These are phyloP conservation scores for Cordyceps fumosorosea DNA, from an alignment of 2,329 filamentous ascomycete species.

Conservation along the genomic window DNA sequence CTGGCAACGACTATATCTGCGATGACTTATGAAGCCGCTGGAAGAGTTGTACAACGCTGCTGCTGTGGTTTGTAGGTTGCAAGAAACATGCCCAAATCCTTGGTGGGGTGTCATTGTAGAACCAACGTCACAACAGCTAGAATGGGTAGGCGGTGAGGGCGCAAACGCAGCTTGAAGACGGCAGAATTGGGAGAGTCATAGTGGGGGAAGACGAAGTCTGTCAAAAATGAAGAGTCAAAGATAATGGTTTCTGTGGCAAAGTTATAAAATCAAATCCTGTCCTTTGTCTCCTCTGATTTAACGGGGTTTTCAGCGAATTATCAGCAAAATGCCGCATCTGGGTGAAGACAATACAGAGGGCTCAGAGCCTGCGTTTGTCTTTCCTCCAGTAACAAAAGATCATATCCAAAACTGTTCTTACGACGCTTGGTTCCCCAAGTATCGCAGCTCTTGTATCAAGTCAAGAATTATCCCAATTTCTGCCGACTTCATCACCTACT, in stretches of 20 bases:
- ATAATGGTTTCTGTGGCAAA: neutral
- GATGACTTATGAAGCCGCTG: neutral
- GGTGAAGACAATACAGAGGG: neutral
- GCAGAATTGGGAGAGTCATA: conserved; percentile 12
- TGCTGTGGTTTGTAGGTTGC: neutral
- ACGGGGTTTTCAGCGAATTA: neutral
- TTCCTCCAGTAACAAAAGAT: conserved; percentile 75
- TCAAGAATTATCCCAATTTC: conserved; percentile 77
- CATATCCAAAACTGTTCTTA: conserved; percentile 95
- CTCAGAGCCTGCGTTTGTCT: conserved; percentile 42
- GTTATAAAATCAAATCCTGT: neutral
- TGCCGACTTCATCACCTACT: conserved; percentile 71
- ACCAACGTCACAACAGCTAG: conserved; percentile 1
- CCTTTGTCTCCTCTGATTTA: neutral
- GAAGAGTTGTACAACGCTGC: neutral
- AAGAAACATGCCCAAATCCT: neutral
- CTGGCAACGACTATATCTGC: neutral
- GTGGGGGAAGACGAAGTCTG: neutral
- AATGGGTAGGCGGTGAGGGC: conserved; percentile 9
- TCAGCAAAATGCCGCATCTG: conserved; percentile 27
- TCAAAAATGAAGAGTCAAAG: neutral
- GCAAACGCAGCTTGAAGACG: neutral
- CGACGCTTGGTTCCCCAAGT: conserved; percentile 83
- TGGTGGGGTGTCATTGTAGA: neutral
- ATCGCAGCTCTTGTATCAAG: conserved; percentile 75